Percentiles rank a stretch among this genome's conserved stretches.
These are phyloP conservation scores for Solanum chmielewskii DNA, from an alignment of 257 asterid species.

Conservation along the genomic window DNA sequence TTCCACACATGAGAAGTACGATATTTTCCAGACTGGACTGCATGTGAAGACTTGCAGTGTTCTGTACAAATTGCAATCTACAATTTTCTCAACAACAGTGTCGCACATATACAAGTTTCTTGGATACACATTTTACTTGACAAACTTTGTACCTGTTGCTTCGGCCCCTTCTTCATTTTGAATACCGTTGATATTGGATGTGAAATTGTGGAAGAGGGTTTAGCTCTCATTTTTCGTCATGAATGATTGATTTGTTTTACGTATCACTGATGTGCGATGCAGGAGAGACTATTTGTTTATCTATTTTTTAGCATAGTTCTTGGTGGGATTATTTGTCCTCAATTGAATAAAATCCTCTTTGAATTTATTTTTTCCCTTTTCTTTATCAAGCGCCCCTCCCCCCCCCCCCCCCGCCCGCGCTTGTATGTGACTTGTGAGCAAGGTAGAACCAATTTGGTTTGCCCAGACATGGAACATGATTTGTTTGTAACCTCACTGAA, in stretches of 20 bases:
- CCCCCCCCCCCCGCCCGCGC: no score
- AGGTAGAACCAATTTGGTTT: background rate
- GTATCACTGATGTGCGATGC: background rate
- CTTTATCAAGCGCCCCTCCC: background rate
- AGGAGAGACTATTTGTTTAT: background rate
- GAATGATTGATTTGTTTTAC: background rate
- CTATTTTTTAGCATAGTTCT: background rate
- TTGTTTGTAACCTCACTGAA: background rate
- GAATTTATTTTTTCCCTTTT: background rate
- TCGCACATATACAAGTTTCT: background rate
- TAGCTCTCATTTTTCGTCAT: background rate
- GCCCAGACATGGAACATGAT: background rate
- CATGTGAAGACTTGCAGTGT: constrained; percentile 3
- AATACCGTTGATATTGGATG: background rate
- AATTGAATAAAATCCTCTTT: background rate
- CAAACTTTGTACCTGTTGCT: background rate
- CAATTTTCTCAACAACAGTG: background rate
- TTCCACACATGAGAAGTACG: background rate
- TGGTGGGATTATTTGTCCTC: background rate
- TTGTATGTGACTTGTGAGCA: background rate
- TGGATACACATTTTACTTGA: background rate
- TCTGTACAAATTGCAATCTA: background rate
- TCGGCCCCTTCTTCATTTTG: background rate
- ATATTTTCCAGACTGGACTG: background rate
- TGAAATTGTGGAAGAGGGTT: background rate